phyloP scores from a whole-genome alignment of 1,139 yeast genomes.

The Saccharomyces hybrid region DNA sequence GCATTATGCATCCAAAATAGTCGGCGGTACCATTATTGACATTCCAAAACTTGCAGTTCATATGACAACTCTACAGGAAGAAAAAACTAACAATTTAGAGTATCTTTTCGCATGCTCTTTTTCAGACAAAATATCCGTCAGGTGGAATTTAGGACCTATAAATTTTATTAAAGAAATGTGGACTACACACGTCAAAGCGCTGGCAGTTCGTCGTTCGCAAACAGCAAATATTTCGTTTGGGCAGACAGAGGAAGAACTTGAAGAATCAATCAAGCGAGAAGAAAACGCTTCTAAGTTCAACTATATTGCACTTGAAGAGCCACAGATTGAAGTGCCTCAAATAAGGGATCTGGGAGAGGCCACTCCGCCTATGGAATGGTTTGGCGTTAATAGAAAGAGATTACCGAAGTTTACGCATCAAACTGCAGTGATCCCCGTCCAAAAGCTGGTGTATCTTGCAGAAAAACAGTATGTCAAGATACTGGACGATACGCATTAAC shows the following conservation, averaged over 20 bases:
- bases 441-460: conserved; percentile 59
- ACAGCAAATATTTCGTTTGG: conserved; percentile 26
- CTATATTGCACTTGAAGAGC: conserved; percentile 64
- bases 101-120: conserved; percentile 63
- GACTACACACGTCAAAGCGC: conserved; percentile 61
- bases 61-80: conserved; percentile 68
- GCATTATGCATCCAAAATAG: conserved; percentile 48
- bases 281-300: conserved; percentile 49
- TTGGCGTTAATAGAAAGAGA: conserved; percentile 79
- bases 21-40: conserved; percentile 72
- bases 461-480: conserved; percentile 38
- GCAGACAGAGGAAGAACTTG: conserved; percentile 35
- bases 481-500: conserved; percentile 29
- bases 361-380: conserved; percentile 97
- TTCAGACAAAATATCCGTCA: conserved; percentile 83
- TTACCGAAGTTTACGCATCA: conserved; percentile 86
- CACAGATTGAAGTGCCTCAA: conserved; percentile 82
- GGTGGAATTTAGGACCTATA: conserved; percentile 93
- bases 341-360: conserved; percentile 89
- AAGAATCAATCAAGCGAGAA: conserved; percentile 56
- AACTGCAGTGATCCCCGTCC: conserved; percentile 63
- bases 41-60: conserved; percentile 69
- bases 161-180: conserved; percentile 88
- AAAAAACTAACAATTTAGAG: conserved; percentile 45
- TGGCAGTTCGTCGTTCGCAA: conserved; percentile 42